Evolutionary conservation across 2,329 filamentous ascomycete species (phyloP).

Genomic region (Immersiporthe knoxdaviesiana): DNA sequence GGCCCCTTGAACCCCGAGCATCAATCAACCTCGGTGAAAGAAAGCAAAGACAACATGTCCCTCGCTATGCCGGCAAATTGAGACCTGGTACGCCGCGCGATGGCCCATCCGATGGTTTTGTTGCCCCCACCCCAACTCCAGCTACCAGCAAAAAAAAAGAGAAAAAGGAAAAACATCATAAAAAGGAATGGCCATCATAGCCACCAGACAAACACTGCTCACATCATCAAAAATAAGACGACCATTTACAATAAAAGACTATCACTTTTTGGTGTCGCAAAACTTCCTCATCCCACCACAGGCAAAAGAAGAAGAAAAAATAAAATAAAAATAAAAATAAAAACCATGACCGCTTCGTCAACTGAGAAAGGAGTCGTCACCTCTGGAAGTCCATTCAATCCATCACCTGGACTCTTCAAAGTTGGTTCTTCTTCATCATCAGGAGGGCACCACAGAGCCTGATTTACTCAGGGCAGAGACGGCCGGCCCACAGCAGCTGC

Average conservation of each 20-base stretch:
- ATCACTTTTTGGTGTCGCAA: neutral
- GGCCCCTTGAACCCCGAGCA: neutral
- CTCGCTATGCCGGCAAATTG: constrained; percentile 16
- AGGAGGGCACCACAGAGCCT: neutral
- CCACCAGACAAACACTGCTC: neutral
- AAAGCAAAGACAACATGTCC: constrained; percentile 3
- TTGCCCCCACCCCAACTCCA: constrained; percentile 1
- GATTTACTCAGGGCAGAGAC: neutral
- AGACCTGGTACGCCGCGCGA: neutral
- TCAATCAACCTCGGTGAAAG: neutral
- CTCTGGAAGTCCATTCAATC: neutral
- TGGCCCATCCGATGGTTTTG: neutral
- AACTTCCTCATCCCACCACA: neutral
- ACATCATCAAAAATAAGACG: neutral
- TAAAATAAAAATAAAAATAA: neutral
- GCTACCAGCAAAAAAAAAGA: neutral
- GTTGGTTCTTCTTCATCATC: neutral
- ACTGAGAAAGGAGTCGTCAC: neutral
- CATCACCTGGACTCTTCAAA: neutral
- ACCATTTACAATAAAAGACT: neutral
- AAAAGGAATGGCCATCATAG: neutral
- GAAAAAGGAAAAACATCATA: neutral
- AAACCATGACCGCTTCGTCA: neutral
- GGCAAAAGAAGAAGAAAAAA: neutral
- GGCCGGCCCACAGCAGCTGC: neutral